Evolutionary conservation across 768 basidiomycete species (phyloP).

Genomic region (Dioszegia crocea): DNA sequence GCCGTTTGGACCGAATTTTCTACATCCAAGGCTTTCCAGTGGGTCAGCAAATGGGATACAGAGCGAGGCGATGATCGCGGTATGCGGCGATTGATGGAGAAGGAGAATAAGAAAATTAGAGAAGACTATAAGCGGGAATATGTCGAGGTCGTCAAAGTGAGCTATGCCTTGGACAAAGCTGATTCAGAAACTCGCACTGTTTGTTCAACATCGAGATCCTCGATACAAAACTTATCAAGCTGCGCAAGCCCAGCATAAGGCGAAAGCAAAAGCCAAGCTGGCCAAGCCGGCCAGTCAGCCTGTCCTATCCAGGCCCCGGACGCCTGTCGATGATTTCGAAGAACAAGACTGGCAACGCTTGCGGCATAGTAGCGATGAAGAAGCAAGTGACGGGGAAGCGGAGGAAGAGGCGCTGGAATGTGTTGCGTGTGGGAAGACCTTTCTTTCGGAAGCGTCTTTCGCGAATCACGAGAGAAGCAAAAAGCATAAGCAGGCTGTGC

Average conservation of each 20-base stretch:
- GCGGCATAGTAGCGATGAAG: conserved; percentile 23
- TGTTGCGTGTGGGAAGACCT: conserved; percentile 85
- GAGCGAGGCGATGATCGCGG: conserved; percentile 81
- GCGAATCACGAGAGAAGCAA: conserved; percentile 91
- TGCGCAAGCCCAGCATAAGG: conserved; percentile 25
- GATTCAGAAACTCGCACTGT: conserved; percentile 40
- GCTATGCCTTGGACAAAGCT: conserved; percentile 35
- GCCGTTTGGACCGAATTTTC: conserved; percentile 78
- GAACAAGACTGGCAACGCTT: conserved; percentile 89
- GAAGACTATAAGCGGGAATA: conserved; percentile 86
- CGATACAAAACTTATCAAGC: conserved; percentile 57
- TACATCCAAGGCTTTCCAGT: conserved; percentile 80
- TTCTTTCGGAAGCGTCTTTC: conserved; percentile 90
- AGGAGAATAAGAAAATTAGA: conserved; percentile 86
- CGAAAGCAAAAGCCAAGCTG: conserved; percentile 12
- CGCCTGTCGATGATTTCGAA: conserved; percentile 55
- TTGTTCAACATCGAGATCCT: conserved; percentile 71
- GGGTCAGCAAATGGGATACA: conserved; percentile 79
- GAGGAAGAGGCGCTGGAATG: conserved; percentile 59
- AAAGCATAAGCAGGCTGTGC: conserved; percentile 86
- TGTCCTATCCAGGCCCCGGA: conserved; percentile 4
- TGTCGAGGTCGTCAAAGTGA: conserved; percentile 80
- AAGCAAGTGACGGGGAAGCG: conserved; percentile 27
- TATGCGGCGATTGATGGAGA: conserved; percentile 86
- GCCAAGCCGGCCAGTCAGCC: conserved; percentile 54